phyloP scores from a whole-genome alignment of 2,329 filamentous ascomycete genomes.

The Trichoderma sp. region DNA sequence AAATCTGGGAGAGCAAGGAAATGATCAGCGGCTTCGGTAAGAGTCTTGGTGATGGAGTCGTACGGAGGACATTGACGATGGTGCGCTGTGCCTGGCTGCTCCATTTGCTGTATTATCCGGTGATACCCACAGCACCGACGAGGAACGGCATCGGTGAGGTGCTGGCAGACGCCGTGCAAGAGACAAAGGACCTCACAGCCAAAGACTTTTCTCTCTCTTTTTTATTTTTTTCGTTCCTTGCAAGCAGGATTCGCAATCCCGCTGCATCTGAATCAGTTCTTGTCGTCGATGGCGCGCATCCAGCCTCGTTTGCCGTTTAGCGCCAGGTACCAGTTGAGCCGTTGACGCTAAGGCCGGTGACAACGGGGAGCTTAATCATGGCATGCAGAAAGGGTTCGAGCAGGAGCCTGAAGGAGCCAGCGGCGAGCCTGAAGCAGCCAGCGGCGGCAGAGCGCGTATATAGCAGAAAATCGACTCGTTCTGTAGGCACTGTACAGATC shows the following conservation, averaged over 20 bases:
- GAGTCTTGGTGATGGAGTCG: background rate
- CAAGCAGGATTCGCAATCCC: background rate
- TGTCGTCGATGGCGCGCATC: slow-evolving; percentile 6
- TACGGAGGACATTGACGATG: background rate
- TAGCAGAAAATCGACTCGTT: no score
- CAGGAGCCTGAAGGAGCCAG: no score
- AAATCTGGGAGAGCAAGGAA: slow-evolving; percentile 2
- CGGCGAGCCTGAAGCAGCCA: slow-evolving; percentile 23
- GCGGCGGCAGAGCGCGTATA: background rate
- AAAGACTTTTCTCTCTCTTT: no score
- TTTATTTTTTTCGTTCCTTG: background rate
- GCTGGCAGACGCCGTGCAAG: no score
- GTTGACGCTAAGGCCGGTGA: slow-evolving; percentile 21
- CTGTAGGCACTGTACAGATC: background rate
- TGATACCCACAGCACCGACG: background rate
- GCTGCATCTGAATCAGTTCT: background rate
- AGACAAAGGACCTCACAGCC: no score
- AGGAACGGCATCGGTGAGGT: no score
- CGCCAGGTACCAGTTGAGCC: slow-evolving; percentile 14
- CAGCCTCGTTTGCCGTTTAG: slow-evolving; percentile 16
- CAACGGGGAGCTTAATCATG: background rate
- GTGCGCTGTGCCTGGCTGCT: background rate
- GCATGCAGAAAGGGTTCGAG: background rate
- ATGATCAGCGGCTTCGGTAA: background rate
- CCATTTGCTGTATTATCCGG: no score